These are phyloP conservation scores for Amorphotheca resinae DNA, from an alignment of 495 filamentous ascomycete species.

Conservation along the genomic window DNA sequence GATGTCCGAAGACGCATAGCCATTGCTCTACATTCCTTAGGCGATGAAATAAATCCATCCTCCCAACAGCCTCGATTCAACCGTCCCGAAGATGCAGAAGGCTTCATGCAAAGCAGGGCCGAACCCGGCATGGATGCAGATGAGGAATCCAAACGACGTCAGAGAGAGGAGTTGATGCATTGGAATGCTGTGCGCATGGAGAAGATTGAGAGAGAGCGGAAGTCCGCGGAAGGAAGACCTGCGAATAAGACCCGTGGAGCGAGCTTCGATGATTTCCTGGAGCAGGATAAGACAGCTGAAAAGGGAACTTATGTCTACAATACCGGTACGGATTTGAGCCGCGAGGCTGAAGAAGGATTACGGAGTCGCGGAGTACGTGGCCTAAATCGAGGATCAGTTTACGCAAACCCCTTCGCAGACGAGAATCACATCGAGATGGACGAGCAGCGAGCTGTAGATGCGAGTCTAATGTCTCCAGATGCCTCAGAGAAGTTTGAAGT, in stretches of 20 bases:
- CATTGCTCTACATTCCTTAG: slow-evolving; percentile 61
- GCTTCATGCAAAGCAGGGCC: slow-evolving; percentile 40
- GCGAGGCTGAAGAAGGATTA: slow-evolving; percentile 23
- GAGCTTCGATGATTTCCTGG: slow-evolving; percentile 43
- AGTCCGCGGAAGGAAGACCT: slow-evolving; percentile 2
- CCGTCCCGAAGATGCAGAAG: slow-evolving; percentile 44
- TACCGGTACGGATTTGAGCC: slow-evolving; percentile 28
- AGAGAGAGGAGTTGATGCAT: slow-evolving; percentile 62
- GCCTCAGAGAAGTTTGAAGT: slow-evolving; percentile 21
- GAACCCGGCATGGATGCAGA: slow-evolving; percentile 52
- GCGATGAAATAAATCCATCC: slow-evolving; percentile 57
- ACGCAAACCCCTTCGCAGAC: slow-evolving; percentile 48
- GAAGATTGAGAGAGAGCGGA: slow-evolving; percentile 15
- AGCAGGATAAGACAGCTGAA: slow-evolving; percentile 26
- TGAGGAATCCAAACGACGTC: slow-evolving; percentile 50
- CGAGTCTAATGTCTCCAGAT: slow-evolving; percentile 33
- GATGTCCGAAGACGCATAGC: slow-evolving; percentile 68
- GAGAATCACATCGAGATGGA: slow-evolving; percentile 38
- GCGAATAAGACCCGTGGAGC: slow-evolving; percentile 21
- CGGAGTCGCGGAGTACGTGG: slow-evolving; percentile 40
- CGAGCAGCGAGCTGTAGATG: slow-evolving; percentile 19
- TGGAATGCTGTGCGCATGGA: slow-evolving; percentile 37
- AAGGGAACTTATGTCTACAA: slow-evolving; percentile 41
- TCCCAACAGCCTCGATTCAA: slow-evolving; percentile 36
- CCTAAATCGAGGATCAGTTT: slow-evolving; percentile 34